These are phyloP conservation scores for Alternaria hordeiaustralica DNA, from an alignment of 2,329 filamentous ascomycete species.

Conservation along the genomic window DNA sequence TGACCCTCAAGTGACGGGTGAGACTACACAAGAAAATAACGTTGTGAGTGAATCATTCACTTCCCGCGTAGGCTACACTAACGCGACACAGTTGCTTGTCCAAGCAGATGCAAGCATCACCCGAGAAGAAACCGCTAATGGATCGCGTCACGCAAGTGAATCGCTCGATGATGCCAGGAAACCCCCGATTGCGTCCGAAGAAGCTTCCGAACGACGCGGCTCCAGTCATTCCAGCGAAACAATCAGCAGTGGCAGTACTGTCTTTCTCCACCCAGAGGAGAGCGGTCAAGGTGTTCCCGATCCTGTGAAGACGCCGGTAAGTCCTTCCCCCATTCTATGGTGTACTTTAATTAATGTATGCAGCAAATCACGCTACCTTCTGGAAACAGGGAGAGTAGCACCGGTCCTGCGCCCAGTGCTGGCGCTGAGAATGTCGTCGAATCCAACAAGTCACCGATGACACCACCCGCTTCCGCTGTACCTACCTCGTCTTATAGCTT, in stretches of 20 bases:
- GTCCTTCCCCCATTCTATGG: not conserved
- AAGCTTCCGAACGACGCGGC: not conserved
- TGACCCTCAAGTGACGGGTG: not conserved
- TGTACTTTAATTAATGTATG: not conserved
- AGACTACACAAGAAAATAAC: not conserved
- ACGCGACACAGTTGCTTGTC: not conserved
- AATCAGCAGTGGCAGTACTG: not conserved
- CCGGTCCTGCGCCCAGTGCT: slow-evolving; percentile 14
- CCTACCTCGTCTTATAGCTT: slow-evolving; percentile 16
- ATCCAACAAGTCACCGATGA: not conserved
- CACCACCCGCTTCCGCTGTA: slow-evolving; percentile 8
- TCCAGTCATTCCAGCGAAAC: not conserved
- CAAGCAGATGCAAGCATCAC: not conserved
- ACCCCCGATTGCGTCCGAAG: not conserved
- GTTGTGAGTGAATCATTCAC: not conserved
- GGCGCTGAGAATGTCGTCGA: slow-evolving; percentile 23
- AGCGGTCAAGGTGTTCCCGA: not conserved
- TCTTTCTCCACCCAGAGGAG: not conserved
- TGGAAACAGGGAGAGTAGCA: not conserved
- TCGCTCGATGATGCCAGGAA: not conserved
- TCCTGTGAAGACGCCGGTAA: not conserved
- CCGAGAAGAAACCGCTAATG: not conserved
- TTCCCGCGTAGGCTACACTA: not conserved
- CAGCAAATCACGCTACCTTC: not conserved
- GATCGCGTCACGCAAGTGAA: not conserved